These are phyloP conservation scores for Penicillium robsamsonii DNA, from an alignment of 495 filamentous ascomycete species.

Conservation along the genomic window DNA sequence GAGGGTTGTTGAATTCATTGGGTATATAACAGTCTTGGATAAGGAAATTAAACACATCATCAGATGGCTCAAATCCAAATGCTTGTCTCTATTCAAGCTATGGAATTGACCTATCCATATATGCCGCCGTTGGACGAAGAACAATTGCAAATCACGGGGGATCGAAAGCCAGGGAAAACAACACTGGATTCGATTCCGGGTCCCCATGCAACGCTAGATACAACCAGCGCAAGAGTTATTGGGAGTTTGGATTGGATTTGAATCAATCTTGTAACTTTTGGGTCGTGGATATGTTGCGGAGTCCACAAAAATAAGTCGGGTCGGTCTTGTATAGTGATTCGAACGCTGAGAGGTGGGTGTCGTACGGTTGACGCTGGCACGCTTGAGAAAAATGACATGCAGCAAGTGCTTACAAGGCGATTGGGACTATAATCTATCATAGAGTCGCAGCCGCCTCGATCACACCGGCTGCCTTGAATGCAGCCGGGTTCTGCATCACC, in stretches of 20 bases:
- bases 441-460: constrained; percentile 68
- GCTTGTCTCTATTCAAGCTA: constrained; percentile 11
- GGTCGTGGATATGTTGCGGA: background rate
- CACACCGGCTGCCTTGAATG: constrained; percentile 67
- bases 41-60: constrained; percentile 4
- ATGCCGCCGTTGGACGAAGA: constrained; percentile 1
- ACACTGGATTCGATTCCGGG: background rate
- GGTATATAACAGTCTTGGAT: constrained; percentile 24
- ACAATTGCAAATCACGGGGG: background rate
- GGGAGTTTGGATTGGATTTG: background rate
- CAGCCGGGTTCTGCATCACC: constrained; percentile 51
- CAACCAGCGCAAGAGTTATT: background rate
- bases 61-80: constrained; percentile 1
- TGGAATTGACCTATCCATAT: constrained; percentile 3
- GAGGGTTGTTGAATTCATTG: constrained; percentile 18
- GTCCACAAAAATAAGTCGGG: constrained; percentile 5
- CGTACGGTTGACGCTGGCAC: background rate
- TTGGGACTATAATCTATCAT: constrained; percentile 36
- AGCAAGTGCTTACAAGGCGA: background rate
- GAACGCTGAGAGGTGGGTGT: background rate
- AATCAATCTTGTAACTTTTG: background rate
- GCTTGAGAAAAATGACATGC: background rate
- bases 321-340: background rate
- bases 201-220: background rate
- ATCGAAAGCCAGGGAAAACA: background rate